phyloP scores from a whole-genome alignment of 495 filamentous ascomycete genomes.

The Xanthoparmelia taractica region DNA sequence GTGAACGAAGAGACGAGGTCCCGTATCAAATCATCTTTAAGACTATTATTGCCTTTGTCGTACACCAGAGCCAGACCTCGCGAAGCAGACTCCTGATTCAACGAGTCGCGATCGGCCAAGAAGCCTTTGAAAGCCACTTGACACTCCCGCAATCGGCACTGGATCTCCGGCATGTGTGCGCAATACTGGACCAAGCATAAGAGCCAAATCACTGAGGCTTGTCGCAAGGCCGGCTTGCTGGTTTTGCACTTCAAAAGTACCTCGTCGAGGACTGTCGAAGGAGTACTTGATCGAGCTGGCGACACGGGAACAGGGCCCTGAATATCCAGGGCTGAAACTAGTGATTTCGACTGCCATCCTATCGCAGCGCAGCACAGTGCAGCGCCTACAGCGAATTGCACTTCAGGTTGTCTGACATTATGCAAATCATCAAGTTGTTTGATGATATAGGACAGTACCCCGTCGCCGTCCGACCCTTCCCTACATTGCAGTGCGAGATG shows the following conservation, averaged over 20 bases:
- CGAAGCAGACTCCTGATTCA: slow-evolving; percentile 91
- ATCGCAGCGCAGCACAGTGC: slow-evolving; percentile 67
- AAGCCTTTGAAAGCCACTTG: slow-evolving; percentile 82
- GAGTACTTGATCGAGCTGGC: slow-evolving; percentile 38
- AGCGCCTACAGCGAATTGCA: slow-evolving; percentile 83
- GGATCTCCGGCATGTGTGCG: slow-evolving; percentile 62
- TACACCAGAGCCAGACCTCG: slow-evolving; percentile 85
- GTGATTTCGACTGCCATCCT: slow-evolving; percentile 67
- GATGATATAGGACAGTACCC: slow-evolving; percentile 40
- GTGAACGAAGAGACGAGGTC: slow-evolving; percentile 87
- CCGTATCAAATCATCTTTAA: slow-evolving; percentile 75
- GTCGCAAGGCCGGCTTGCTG: slow-evolving; percentile 78
- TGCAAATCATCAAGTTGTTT: slow-evolving; percentile 64
- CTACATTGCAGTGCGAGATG: slow-evolving; percentile 51
- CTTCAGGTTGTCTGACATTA: slow-evolving; percentile 72
- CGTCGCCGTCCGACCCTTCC: slow-evolving; percentile 30
- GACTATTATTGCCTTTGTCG: slow-evolving; percentile 72
- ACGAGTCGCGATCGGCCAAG: slow-evolving; percentile 80
- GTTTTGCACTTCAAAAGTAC: slow-evolving; percentile 65
- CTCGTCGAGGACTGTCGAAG: slow-evolving; percentile 55
- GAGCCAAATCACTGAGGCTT: slow-evolving; percentile 87
- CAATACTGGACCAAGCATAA: slow-evolving; percentile 89
- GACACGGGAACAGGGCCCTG: slow-evolving; percentile 40
- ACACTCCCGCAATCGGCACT: slow-evolving; percentile 63
- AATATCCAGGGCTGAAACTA: slow-evolving; percentile 55